phyloP scores from a whole-genome alignment of 1,284 basidiomycete species.

The Rhodotorula sp. region DNA sequence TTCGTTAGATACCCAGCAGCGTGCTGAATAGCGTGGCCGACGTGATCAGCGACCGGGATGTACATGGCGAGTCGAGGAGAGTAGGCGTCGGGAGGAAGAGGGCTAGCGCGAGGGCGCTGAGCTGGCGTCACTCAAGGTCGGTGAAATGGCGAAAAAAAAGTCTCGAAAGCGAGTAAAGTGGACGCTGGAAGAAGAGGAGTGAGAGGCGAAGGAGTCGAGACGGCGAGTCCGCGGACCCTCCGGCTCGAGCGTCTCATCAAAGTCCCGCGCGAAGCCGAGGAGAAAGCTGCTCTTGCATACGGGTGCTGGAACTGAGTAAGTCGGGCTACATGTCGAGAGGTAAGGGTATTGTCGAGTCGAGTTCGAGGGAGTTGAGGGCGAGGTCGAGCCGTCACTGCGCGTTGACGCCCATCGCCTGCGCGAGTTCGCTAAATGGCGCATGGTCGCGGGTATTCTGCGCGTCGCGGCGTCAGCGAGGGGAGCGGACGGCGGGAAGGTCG shows the following conservation, averaged over 20 bases:
- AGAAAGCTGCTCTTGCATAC: background rate
- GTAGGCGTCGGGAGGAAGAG: no score
- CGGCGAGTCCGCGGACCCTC: background rate
- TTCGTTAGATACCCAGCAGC: constrained; percentile 5
- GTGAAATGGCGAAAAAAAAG: no score
- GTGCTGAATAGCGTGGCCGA: constrained; percentile 4
- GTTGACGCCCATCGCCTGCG: constrained; percentile 21
- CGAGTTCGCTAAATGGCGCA: constrained; percentile 26
- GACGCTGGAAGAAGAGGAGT: background rate
- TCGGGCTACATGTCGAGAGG: background rate
- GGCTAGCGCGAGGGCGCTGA: no score
- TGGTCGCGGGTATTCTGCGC: constrained; percentile 37
- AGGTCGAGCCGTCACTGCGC: background rate
- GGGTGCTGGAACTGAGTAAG: background rate
- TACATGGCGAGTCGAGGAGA: background rate
- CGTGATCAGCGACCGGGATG: constrained; percentile 6
- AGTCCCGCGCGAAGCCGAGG: background rate
- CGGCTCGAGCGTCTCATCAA: background rate
- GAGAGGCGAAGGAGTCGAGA: background rate
- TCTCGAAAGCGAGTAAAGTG: background rate
- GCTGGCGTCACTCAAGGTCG: no score
- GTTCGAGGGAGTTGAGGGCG: background rate
- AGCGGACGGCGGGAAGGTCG: background rate
- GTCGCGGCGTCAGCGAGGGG: background rate
- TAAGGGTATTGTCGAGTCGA: background rate